These are phyloP conservation scores for Solanum sejunctum DNA, from an alignment of 257 asterid species.

Conservation along the genomic window DNA sequence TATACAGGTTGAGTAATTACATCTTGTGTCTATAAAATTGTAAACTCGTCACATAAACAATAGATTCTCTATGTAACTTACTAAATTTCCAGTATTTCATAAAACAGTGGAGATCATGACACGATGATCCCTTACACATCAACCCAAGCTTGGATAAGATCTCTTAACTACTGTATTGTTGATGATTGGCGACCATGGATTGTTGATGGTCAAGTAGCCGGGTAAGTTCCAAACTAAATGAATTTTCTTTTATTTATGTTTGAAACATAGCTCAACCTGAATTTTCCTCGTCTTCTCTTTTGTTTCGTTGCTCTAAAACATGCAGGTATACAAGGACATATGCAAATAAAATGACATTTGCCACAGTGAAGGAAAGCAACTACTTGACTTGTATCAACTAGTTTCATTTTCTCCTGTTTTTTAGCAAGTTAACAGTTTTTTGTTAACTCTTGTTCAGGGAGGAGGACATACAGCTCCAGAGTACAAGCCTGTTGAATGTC, in stretches of 20 bases:
- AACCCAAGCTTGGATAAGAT: conserved; percentile 23
- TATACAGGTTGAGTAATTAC: conserved; percentile 13
- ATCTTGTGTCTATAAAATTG: not conserved
- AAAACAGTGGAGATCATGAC: conserved; percentile 23
- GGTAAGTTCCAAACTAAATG: conserved; percentile 2
- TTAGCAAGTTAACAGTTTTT: not conserved
- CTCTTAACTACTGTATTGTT: conserved; percentile 8
- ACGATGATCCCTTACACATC: conserved; percentile 1
- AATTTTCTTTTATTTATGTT: not conserved
- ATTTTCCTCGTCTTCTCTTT: not conserved
- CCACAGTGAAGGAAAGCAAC: conserved; percentile 21
- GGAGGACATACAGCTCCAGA: conserved; percentile 29
- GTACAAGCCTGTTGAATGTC: conserved; percentile 15
- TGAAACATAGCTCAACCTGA: not conserved
- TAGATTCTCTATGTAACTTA: not conserved
- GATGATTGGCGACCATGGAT: conserved; percentile 25
- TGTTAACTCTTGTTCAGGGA: conserved; percentile 5
- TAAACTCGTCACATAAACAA: not conserved
- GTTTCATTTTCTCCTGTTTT: not conserved
- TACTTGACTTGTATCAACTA: not conserved
- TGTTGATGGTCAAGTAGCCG: conserved; percentile 15
- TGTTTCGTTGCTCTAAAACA: not conserved
- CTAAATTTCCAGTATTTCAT: not conserved
- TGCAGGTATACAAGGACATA: conserved; percentile 22
- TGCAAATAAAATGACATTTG: conserved; percentile 20